Evolutionary conservation across 768 basidiomycete species (phyloP).

Genomic region (Mycena amicta): DNA sequence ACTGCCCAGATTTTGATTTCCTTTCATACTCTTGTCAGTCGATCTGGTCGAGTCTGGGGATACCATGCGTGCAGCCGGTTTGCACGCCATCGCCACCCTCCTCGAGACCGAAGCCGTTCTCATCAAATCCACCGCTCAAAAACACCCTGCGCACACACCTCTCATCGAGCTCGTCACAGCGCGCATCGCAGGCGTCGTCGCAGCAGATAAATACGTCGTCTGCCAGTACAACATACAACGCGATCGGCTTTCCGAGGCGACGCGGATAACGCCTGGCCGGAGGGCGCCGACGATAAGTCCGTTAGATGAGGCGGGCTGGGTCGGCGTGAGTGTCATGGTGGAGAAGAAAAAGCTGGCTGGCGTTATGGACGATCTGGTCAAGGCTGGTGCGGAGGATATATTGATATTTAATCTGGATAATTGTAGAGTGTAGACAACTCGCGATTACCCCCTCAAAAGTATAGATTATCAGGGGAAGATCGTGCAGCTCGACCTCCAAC

Average conservation of each 20-base stretch:
- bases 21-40: conserved; percentile 48
- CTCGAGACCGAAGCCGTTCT: conserved; percentile 89
- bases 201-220: conserved; percentile 82
- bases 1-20: background rate
- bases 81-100: conserved; percentile 90
- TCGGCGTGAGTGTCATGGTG: conserved; percentile 91
- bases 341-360: conserved; percentile 77
- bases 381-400: conserved; percentile 87
- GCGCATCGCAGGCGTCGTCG: conserved; percentile 91
- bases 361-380: conserved; percentile 87
- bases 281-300: conserved; percentile 86
- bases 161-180: conserved; percentile 80
- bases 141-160: conserved; percentile 61
- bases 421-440: conserved; percentile 84
- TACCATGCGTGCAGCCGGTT: conserved; percentile 97
- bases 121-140: conserved; percentile 74
- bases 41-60: conserved; percentile 99
- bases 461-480: no score
- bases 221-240: conserved; percentile 92
- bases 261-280: conserved; percentile 82
- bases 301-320: conserved; percentile 84
- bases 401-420: conserved; percentile 90
- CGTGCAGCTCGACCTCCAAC: no score
- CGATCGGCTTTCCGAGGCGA: conserved; percentile 60
- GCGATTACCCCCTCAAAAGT: no score